Conservation (phyloP, 2,329 filamentous ascomycete genomes). For the Plectosphaerella cucumerina region DNA sequence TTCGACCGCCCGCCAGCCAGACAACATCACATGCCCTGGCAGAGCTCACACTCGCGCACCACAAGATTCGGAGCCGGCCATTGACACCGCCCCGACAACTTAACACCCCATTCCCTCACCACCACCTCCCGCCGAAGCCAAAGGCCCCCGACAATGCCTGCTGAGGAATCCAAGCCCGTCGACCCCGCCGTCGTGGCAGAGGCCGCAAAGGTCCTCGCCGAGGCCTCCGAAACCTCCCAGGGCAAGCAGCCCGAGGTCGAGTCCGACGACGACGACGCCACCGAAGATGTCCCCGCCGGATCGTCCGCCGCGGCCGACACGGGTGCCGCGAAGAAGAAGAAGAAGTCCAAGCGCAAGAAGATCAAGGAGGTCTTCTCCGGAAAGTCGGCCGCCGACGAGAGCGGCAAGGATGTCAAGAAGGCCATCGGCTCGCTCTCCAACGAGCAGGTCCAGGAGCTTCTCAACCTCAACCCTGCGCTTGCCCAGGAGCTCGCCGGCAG, state of each 20-base stretch:
- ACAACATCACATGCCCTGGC: too few relatives aligned
- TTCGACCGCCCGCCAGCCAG: too few relatives aligned
- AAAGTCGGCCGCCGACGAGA: slow-evolving; percentile 18
- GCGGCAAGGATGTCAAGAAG: slow-evolving; percentile 40
- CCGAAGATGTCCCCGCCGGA: slow-evolving; percentile 32
- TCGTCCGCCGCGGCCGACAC: slow-evolving; percentile 32
- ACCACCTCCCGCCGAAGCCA: too few relatives aligned
- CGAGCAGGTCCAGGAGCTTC: slow-evolving; percentile 60
- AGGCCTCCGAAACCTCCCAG: slow-evolving; percentile 31
- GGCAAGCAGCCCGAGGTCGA: slow-evolving; percentile 43
- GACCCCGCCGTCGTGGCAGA: slow-evolving; percentile 45
- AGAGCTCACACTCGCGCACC: too few relatives aligned
- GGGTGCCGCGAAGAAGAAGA: slow-evolving; percentile 44
- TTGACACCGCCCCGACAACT: too few relatives aligned
- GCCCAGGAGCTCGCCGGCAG: slow-evolving; percentile 50
- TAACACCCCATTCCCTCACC: too few relatives aligned
- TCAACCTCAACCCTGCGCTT: slow-evolving; percentile 69
- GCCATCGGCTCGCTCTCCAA: slow-evolving; percentile 50
- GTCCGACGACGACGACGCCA: slow-evolving; percentile 40
- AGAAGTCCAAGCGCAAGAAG: slow-evolving; percentile 63
- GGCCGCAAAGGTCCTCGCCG: slow-evolving; percentile 33
- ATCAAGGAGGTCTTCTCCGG: slow-evolving; percentile 41
- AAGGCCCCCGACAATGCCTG: slow-evolving; percentile 31
- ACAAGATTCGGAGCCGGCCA: too few relatives aligned
- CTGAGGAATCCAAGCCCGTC: slow-evolving; percentile 60